Conservation (phyloP, 2,329 filamentous ascomycete genomes). For the Aquanectria penicillioides region DNA sequence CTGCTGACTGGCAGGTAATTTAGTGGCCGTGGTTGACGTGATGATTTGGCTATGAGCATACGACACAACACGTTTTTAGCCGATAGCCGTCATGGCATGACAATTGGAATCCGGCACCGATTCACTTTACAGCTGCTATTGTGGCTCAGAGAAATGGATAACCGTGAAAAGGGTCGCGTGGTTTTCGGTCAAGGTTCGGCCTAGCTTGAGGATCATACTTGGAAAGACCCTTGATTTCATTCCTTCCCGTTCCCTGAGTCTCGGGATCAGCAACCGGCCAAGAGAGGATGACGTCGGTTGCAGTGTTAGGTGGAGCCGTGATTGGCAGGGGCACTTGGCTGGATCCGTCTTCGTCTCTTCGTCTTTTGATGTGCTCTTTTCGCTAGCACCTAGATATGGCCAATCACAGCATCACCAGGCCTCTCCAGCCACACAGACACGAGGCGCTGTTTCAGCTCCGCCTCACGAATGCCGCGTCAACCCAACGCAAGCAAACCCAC, state of each 20-base stretch:
- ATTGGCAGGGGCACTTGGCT: constrained; percentile 37
- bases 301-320: constrained; percentile 17
- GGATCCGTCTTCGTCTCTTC: not conserved
- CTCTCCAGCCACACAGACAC: constrained; percentile 37
- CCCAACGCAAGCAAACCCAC: constrained; percentile 17
- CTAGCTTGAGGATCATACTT: not conserved
- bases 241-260: not conserved
- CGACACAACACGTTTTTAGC: too few species aligned
- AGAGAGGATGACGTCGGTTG: constrained; percentile 35
- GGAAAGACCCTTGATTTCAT: constrained; percentile 8
- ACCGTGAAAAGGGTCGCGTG: not conserved
- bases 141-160: too few species aligned
- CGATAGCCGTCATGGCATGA: too few species aligned
- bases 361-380: too few species aligned
- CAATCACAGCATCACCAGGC: constrained; percentile 16
- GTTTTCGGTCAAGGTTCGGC: not conserved
- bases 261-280: not conserved
- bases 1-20: not conserved
- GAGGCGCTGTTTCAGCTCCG: constrained; percentile 43
- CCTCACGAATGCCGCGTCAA: constrained; percentile 43
- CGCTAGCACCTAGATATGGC: constrained; percentile 33
- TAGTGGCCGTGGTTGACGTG: not conserved
- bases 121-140: too few species aligned
- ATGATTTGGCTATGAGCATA: too few species aligned
- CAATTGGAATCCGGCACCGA: too few species aligned